Base-by-base conservation (phyloP, 176 grass and related monocot species). In the Lolium rigidum region DNA sequence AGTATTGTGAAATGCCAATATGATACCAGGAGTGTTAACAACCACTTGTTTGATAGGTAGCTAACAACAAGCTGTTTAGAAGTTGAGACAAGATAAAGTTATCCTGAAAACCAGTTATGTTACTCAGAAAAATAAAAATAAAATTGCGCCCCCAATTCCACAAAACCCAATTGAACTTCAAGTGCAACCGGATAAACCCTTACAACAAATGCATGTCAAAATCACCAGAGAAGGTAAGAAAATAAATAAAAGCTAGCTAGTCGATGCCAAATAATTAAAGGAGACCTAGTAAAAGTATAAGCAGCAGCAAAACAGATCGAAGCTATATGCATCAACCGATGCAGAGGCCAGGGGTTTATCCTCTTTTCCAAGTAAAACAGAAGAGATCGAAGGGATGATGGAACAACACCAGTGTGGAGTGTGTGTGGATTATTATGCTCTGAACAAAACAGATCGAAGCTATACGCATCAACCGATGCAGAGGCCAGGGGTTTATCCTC, bases 291-390 rank as follows among this genome's bases (percentile, higher is more conserved):
- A 8, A 47, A 22, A 73, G 2, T 43, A 46, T 47, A 20, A 73
- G 41, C 41, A 73, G 41, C n/a, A 24, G 48, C 41, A 73, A 47
- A 48, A 73, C 70, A 73, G 43, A 73, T 73, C 70, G n/a, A 22
- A 73, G 70, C 52, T 17, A 56, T 56, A 16, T 56, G 52, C 52
- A 56, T 17, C 52, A 56, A 56, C 52, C 17, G 16, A 56, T 56
- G 52, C 52, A 56, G 52, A 18, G 52, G 52, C 52, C 16, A 12
- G 52, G 52, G 52, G 51, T 54, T 47, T 47, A 54, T 54, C 51
- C 51, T 6, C 51, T 54, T 54, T 54, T 17, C 51, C 3, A 54
- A 54, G 51, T 5, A 54, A 16, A 22, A 72, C 69, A 72, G 18
- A 48, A 47, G 41, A 70, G 37, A 70, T 70, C 67, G 44, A 22